Evolutionary conservation across 202 grass and related monocot genomes (phyloP).

Genomic region (Zizania palustris): DNA sequence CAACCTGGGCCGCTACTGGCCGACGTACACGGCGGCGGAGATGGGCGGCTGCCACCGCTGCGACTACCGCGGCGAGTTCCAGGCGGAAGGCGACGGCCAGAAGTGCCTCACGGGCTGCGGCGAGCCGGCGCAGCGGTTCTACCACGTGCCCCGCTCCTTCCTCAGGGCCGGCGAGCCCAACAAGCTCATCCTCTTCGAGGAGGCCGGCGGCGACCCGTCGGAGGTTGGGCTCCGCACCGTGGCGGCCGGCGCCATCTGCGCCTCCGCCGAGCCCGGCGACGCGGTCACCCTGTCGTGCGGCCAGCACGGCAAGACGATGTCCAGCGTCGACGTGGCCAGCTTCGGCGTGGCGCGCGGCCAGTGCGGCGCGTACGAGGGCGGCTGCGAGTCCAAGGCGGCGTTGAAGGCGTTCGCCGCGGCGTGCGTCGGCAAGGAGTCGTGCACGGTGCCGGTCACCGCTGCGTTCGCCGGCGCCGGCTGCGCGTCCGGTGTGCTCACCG

Average conservation of each 20-base stretch:
- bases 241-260: constrained; percentile 39
- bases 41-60: constrained; percentile 49
- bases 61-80: constrained; percentile 62
- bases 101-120: constrained; percentile 65
- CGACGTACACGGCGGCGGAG: constrained; percentile 50
- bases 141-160: constrained; percentile 76
- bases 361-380: constrained; percentile 63
- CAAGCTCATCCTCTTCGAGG: constrained; percentile 70
- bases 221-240: constrained; percentile 48
- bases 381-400: constrained; percentile 56
- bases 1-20: constrained; percentile 86
- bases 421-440: constrained; percentile 60
- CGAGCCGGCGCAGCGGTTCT: constrained; percentile 70
- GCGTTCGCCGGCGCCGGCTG: constrained; percentile 38
- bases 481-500: constrained; percentile 46
- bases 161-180: constrained; percentile 53
- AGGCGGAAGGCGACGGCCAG: constrained; percentile 39
- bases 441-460: constrained; percentile 32
- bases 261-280: constrained; percentile 35
- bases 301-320: constrained; percentile 30
- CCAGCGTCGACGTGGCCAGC: constrained; percentile 61
- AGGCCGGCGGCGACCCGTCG: constrained; percentile 58
- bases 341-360: constrained; percentile 45
- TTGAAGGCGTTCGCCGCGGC: constrained; percentile 45
- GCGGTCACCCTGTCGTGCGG: constrained; percentile 57